Percentiles rank a stretch among this genome's conserved stretches.
Evolutionary conservation across 2,329 filamentous ascomycete genomes (phyloP).

Genomic region (Nigrospora sphaerica): DNA sequence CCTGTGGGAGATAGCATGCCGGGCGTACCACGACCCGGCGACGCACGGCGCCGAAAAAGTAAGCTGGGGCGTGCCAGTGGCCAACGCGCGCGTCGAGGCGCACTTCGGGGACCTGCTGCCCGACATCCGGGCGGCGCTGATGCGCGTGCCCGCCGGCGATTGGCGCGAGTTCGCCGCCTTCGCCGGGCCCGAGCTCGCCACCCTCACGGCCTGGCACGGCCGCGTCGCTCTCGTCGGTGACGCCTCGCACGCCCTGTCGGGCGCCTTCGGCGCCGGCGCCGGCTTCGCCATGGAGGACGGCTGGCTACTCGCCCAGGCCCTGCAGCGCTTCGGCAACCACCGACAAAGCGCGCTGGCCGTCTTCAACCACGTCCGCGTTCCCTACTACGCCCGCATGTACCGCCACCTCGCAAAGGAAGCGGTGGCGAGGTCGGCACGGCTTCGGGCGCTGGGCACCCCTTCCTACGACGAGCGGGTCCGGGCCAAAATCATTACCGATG

Average conservation of each 20-base stretch:
- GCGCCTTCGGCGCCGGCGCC: slow-evolving; percentile 28
- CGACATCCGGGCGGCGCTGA: slow-evolving; percentile 29
- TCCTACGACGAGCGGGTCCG: slow-evolving; percentile 14
- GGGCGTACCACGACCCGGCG: slow-evolving; percentile 16
- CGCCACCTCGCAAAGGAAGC: slow-evolving; percentile 12
- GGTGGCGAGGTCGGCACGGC: slow-evolving; percentile 5
- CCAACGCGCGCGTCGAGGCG: slow-evolving; percentile 16
- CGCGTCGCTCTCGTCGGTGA: slow-evolving; percentile 46
- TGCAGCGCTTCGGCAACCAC: slow-evolving; percentile 16
- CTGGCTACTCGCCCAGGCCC: slow-evolving; percentile 18
- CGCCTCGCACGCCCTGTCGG: slow-evolving; percentile 46
- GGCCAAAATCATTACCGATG: slow-evolving; percentile 16
- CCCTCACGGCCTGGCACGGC: slow-evolving; percentile 29
- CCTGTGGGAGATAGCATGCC: slow-evolving; percentile 17
- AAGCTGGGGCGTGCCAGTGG: slow-evolving; percentile 20
- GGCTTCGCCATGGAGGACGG: slow-evolving; percentile 29
- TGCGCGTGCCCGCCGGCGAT: slow-evolving; percentile 24
- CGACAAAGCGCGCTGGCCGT: slow-evolving; percentile 12
- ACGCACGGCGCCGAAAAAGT: slow-evolving; percentile 18
- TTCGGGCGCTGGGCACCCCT: slow-evolving; percentile 8
- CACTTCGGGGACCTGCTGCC: slow-evolving; percentile 28
- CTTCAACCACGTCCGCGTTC: slow-evolving; percentile 19
- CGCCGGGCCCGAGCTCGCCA: slow-evolving; percentile 33
- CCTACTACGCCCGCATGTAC: slow-evolving; percentile 22
- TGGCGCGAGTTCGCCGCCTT: slow-evolving; percentile 43